Evolutionary conservation across 495 filamentous ascomycete genomes (phyloP), one percentile per base, ranked within the genome.

Genomic region (Astrocystis sublimbata): DNA sequence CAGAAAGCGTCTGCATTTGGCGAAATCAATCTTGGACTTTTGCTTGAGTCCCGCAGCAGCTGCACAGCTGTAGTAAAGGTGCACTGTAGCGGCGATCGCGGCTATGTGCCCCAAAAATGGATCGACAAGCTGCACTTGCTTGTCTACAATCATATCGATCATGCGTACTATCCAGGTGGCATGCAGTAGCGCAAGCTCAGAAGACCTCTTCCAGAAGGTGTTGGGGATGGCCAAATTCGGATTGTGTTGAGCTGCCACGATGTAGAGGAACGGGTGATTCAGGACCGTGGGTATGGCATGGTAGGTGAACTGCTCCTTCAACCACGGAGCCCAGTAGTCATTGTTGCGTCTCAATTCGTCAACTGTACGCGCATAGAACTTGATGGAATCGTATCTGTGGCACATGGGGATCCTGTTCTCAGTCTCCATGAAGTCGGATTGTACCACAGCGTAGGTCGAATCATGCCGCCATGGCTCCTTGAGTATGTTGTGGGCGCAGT

Each of bases 151-250:
- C 78, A 80, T 80, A 56, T 80, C 78, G 46, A 80, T 79, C 67
- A 80, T 70, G n/a, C 78, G 76, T 24, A 80, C 78, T 46, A 80
- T 66, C 78, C 78, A 80, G 7, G 78, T 80, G 4, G 77, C 76
- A 54, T 80, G 78, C 3, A 80, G 61, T 13, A 80, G 59, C 13
- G 78, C 78, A 7, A 78, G 63, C 63, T 80, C 78, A 0, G 78
- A 80, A 2, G 76, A 79, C 19, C 78, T 59, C 41, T 76, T 71
- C 78, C 78, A 80, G 53, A 80, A 80, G 21, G 73, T 73, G 43
- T 80, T 80, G 0, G 78, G 78, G 28, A 80, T 80, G 1, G 77
- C 74, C 8, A 80, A 66, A 55, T 79, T 80, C 24, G 75, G 69
- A 28, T 80, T 80, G 57, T 78, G 71, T 59, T 79, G 77, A 13